Evolutionary conservation across 495 filamentous ascomycete species (phyloP).

Genomic region (Penicillium salamii): DNA sequence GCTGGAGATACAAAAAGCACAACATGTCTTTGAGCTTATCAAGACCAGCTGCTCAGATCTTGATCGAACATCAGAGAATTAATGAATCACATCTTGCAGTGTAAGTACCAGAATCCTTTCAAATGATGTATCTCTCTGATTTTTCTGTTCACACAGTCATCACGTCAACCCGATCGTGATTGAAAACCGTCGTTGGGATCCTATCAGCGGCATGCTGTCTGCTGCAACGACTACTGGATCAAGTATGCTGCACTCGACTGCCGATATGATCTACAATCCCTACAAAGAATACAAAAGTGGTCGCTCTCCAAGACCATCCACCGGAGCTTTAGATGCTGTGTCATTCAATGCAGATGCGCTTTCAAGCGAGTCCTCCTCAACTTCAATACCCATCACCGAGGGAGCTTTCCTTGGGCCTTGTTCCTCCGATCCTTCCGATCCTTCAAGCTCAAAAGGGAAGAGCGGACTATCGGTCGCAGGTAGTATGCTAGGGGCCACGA

Average conservation of each 20-base stretch:
- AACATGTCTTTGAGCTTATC: slow-evolving; percentile 53
- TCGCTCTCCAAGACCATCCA: slow-evolving; percentile 16
- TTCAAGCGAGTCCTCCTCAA: neutral
- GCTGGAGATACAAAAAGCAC: slow-evolving; percentile 59
- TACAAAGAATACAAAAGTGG: slow-evolving; percentile 26
- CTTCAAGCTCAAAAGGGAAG: no score
- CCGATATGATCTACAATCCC: slow-evolving; percentile 31
- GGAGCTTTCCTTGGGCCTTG: no score
- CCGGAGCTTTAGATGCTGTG: neutral
- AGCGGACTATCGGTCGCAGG: slow-evolving; percentile 9
- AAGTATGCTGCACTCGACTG: slow-evolving; percentile 23
- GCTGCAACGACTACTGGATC: slow-evolving; percentile 19
- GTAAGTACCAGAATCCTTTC: slow-evolving; percentile 31
- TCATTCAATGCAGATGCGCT: neutral
- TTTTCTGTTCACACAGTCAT: slow-evolving; percentile 20
- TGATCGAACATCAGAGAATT: slow-evolving; percentile 57
- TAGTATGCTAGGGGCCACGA: slow-evolving; percentile 26
- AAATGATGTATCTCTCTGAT: neutral
- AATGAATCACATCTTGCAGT: slow-evolving; percentile 59
- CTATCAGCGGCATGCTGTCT: slow-evolving; percentile 42
- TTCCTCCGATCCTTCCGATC: no score
- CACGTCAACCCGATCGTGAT: slow-evolving; percentile 30
- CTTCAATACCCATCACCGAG: neutral
- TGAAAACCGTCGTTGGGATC: slow-evolving; percentile 38
- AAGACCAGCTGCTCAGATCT: slow-evolving; percentile 63